Percentiles rank a stretch among this genome's conserved stretches.
These are phyloP conservation scores for Clitoria ternatea DNA, from an alignment of 306 rosid genomes.

Conservation along the genomic window DNA sequence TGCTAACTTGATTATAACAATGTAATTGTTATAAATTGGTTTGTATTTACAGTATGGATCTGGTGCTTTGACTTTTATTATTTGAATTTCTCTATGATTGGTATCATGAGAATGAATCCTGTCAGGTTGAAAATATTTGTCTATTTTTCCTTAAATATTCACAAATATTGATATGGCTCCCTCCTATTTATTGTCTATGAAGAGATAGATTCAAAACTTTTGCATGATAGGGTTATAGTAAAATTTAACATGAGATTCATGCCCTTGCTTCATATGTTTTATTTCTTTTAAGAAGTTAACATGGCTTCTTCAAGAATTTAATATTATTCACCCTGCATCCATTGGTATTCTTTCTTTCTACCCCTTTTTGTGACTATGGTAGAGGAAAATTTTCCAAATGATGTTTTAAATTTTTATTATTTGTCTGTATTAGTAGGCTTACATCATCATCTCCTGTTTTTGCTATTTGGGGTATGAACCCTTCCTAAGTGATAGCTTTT, in stretches of 20 bases:
- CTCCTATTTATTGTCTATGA: background rate
- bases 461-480: background rate
- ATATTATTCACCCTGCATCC: background rate
- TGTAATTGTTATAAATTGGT: background rate
- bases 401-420: background rate
- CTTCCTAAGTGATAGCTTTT: background rate
- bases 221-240: background rate
- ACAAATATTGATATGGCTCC: background rate
- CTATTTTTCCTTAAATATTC: background rate
- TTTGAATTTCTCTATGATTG: no score
- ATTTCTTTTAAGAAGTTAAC: no score
- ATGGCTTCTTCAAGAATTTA: background rate
- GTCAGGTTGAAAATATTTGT: background rate
- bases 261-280: background rate
- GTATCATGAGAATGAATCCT: background rate
- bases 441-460: background rate
- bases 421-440: background rate
- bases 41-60: background rate
- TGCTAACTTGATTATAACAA: background rate
- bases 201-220: background rate
- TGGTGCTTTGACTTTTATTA: background rate
- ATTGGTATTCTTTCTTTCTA: background rate
- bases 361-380: background rate
- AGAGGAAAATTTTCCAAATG: background rate
- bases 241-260: background rate